A percentile compares a stretch with the other conserved stretches of the same genome.
Conservation (phyloP, 106 monocot genomes). For the Phalaenopsis equestris region DNA sequence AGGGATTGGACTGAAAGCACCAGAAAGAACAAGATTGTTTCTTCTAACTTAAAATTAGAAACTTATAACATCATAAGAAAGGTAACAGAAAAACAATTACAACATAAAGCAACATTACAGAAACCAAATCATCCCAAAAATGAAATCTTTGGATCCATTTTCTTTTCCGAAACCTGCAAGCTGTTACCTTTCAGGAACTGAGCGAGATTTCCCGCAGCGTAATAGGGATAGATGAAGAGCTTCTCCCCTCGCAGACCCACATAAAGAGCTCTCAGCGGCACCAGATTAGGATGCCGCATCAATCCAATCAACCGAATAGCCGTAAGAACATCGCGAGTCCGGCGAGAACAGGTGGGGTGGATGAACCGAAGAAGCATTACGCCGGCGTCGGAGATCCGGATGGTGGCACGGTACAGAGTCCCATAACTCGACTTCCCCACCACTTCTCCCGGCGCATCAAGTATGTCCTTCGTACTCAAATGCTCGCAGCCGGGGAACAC, state of each 20-base stretch:
- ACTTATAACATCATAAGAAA: neutral
- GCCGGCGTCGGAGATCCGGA: neutral
- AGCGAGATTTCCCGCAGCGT: slow-evolving; percentile 37
- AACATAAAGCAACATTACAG: neutral
- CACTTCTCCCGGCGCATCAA: slow-evolving; percentile 90
- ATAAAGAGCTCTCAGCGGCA: slow-evolving; percentile 71
- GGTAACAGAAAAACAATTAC: too few relatives aligned
- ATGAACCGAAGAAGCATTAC: slow-evolving; percentile 64
- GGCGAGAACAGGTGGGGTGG: slow-evolving; percentile 48
- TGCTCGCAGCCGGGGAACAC: slow-evolving; percentile 57
- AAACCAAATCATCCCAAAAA: neutral
- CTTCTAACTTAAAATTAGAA: neutral
- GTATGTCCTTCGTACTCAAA: slow-evolving; percentile 50
- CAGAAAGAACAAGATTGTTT: too few relatives aligned
- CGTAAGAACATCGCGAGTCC: slow-evolving; percentile 38
- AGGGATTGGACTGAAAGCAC: too few relatives aligned
- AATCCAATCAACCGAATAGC: slow-evolving; percentile 40
- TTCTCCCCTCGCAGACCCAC: slow-evolving; percentile 89
- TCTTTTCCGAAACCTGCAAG: too few relatives aligned
- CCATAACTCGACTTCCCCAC: slow-evolving; percentile 76
- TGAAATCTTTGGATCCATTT: neutral
- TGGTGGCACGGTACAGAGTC: slow-evolving; percentile 61
- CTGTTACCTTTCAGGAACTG: slow-evolving; percentile 65
- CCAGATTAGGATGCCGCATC: slow-evolving; percentile 66
- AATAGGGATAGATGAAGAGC: slow-evolving; percentile 82